phyloP scores from a whole-genome alignment of 768 basidiomycete genomes.

The Rhizopogon vesiculosus region DNA sequence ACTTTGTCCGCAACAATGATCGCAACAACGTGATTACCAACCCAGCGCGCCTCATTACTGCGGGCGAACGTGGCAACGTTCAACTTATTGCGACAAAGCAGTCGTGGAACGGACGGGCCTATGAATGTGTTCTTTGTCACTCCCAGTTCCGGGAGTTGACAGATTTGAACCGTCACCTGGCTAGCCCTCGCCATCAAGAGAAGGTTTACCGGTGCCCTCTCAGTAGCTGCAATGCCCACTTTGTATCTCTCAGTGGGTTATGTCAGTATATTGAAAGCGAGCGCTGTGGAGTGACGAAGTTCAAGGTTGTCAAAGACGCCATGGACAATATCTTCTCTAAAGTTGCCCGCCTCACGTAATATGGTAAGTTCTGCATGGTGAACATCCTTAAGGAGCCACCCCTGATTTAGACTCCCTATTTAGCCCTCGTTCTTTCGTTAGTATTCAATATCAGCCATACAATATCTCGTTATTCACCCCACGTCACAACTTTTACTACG shows the following conservation, averaged over 20 bases:
- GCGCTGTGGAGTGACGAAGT: constrained; percentile 49
- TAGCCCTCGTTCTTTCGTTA: background rate
- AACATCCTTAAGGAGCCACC: background rate
- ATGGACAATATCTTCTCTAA: constrained; percentile 31
- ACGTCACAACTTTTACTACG: background rate
- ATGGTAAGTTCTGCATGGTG: constrained; percentile 5
- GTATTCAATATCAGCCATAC: background rate
- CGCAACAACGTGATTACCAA: constrained; percentile 47
- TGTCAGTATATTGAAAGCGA: constrained; percentile 66
- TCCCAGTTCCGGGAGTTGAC: constrained; percentile 32
- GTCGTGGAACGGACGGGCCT: constrained; percentile 40
- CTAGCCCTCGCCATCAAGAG: constrained; percentile 54
- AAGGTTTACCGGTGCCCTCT: constrained; percentile 54
- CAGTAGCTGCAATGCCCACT: constrained; percentile 36
- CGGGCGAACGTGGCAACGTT: constrained; percentile 4
- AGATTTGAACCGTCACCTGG: constrained; percentile 57
- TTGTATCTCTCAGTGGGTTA: constrained; percentile 51
- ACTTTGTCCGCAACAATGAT: constrained; percentile 39
- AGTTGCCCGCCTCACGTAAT: constrained; percentile 10
- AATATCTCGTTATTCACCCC: background rate
- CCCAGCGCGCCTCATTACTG: constrained; percentile 44
- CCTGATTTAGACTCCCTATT: background rate
- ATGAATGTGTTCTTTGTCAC: constrained; percentile 66
- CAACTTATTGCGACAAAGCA: constrained; percentile 27
- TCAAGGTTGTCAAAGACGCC: constrained; percentile 34